Evolutionary conservation across 2,329 filamentous ascomycete species (phyloP), one percentile per base, ranked within the genome.

Genomic region (Neonectria ditissima): DNA sequence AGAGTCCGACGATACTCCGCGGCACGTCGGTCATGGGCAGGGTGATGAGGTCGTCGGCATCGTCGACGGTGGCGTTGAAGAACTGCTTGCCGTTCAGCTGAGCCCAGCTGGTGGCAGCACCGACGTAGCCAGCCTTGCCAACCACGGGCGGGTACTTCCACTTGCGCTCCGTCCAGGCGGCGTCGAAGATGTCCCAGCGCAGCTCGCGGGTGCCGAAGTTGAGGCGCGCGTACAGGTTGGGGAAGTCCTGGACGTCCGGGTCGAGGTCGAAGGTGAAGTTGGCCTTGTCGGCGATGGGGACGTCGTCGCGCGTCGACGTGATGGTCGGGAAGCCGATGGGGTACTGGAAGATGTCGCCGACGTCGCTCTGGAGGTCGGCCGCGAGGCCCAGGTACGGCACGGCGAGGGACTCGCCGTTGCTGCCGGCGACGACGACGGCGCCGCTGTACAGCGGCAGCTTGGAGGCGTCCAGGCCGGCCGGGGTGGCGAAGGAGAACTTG

Each of bases 121-220:
- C 63, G 10, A 66, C 44, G 16, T 63, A 66, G 16, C 53, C 53
- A 13, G 63, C 30, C 34, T 60, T 28, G 0, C 63, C 63, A 3
- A 44, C 37, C 3, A 44, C 41, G 11, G 53, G 63, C 1, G 63
- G 63, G 20, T 57, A 66, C n/a, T 37, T 58, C 63, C 63, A 66
- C 13, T n/a, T n/a, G n/a, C 45, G 18, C 41, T 64, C 63, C 2
- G 24, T 30, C 47, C 48, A 66, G 11, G 10, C 32, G 11, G 18
- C 37, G 30, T 61, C 63, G n/a, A 63, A 66, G 22, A 66, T 60
- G 26, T 73, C 65, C 59, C 65, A 71, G 1, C 69, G 66, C n/a
- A 69, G 39, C 48, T 74, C 60, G 16, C 67, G 61, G 0, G 70
- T 65, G n/a, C 71, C 72, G 66, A 67, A 74, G 30, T 63, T 53